Evolutionary conservation across 371 early-diverging fungal genomes (phyloP), one percentile per base, ranked within the genome.

Genomic region (Lichtheimia hyalospora): DNA sequence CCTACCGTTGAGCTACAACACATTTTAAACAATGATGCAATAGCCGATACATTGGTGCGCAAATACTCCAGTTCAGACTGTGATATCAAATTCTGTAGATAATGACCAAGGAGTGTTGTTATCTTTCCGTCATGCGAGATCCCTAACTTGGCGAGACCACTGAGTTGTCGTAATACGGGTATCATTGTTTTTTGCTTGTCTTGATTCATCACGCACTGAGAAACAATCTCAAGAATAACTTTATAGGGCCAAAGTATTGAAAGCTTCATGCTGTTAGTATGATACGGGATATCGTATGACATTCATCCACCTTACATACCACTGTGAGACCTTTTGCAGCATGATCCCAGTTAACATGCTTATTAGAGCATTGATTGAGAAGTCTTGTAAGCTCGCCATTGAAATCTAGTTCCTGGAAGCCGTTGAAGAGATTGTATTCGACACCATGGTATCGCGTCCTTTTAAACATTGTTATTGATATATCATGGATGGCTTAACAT

Each of bases 231-330:
- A 1, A 51, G 27, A 6, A 72, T 25, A 12, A 66, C 66, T 23
- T 61, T 41, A 10, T 61, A 66, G 1, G 73, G 73, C 61, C 64
- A 63, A 44, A 72, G 28, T 0, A 69, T 48, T n/a, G 67, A 62
- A 10, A 72, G 43, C 73, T 71, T 12, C 21, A 18, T 1, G 21
- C 34, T 10, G 10, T 34, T 34, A 27, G 24, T 34, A 27, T 43
- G 20, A 64, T 42, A 48, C 2, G 4, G 42, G 3, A 20, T n/a
- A 12, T 39, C 24, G n/a, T 28, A 50, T 13, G 28, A 3, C 25
- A 24, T 18, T 28, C 24, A 55, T 5, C 15, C 12, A 18, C 7
- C 2, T 41, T 5, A 49, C 64, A 46, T 49, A 64, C 64, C 13
- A 23, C 25, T 21, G 25, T 27, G 16, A 64, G 34, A 8, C 66